These are phyloP conservation scores for Allantophomopsis cytisporea DNA, from an alignment of 2,329 filamentous ascomycete species.

Conservation along the genomic window DNA sequence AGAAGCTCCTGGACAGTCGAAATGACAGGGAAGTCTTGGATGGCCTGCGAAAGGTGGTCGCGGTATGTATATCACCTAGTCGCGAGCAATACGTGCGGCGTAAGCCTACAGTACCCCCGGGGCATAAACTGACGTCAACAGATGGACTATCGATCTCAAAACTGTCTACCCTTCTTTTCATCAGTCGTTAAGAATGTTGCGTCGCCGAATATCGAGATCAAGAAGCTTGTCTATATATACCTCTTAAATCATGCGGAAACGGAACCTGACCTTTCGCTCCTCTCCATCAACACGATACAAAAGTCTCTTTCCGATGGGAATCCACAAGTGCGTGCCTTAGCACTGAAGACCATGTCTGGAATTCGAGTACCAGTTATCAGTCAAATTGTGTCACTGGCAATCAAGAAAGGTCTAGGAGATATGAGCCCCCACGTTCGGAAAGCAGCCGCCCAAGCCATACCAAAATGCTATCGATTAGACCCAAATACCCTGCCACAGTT, in stretches of 20 bases:
- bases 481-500: slow-evolving; percentile 75
- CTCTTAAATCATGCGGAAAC: slow-evolving; percentile 92
- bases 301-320: slow-evolving; percentile 91
- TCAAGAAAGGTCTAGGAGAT: slow-evolving; percentile 85
- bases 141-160: slow-evolving; percentile 92
- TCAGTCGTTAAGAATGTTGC: slow-evolving; percentile 96
- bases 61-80: slow-evolving; percentile 39
- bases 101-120: not conserved
- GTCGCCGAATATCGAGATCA: slow-evolving; percentile 84
- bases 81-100: too few relatives aligned
- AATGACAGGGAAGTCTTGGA: slow-evolving; percentile 89
- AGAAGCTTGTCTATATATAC: slow-evolving; percentile 98
- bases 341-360: slow-evolving; percentile 90
- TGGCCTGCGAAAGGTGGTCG: slow-evolving; percentile 75
- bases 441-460: slow-evolving; percentile 83
- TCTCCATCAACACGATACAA: slow-evolving; percentile 98
- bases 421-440: slow-evolving; percentile 93
- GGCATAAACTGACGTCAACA: slow-evolving; percentile 21
- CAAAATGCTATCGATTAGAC: slow-evolving; percentile 89
- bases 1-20: slow-evolving; percentile 87
- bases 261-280: slow-evolving; percentile 85
- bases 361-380: slow-evolving; percentile 97
- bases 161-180: slow-evolving; percentile 90
- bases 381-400: slow-evolving; percentile 90
- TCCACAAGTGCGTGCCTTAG: slow-evolving; percentile 80